Evolutionary conservation across 306 rosid species (phyloP).

Genomic region (Malus sieversii): DNA sequence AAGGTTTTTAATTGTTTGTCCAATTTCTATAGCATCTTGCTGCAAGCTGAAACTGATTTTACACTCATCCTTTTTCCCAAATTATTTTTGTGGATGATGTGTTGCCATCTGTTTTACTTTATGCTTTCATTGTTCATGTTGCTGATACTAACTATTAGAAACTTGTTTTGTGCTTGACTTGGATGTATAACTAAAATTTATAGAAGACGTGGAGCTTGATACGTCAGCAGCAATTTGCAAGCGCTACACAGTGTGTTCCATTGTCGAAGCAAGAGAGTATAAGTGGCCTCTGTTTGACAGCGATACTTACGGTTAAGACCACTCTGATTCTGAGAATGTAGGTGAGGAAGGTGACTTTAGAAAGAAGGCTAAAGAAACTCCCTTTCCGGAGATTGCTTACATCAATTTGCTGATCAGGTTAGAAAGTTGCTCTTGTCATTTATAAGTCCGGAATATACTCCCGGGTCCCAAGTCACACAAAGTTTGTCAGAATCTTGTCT

Average conservation of each 20-base stretch:
- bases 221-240: not conserved
- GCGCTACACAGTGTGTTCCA: not conserved
- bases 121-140: not conserved
- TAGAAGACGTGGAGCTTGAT: not conserved
- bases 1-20: not conserved
- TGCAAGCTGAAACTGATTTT: not conserved
- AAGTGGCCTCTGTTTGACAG: not conserved
- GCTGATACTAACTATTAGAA: not conserved
- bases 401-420: not conserved
- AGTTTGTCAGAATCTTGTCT: not conserved
- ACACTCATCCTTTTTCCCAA: not conserved
- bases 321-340: not conserved
- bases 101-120: not conserved
- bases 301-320: not conserved
- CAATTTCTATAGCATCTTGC: not conserved
- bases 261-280: not conserved
- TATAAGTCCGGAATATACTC: not conserved
- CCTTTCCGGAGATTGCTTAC: not conserved
- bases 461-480: not conserved
- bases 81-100: not conserved
- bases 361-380: not conserved
- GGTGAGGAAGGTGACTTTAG: not conserved
- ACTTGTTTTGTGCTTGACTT: not conserved
- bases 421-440: not conserved
- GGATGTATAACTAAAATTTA: not conserved